phyloP scores from a whole-genome alignment of 257 asterid species.

The Rehmannia glutinosa region DNA sequence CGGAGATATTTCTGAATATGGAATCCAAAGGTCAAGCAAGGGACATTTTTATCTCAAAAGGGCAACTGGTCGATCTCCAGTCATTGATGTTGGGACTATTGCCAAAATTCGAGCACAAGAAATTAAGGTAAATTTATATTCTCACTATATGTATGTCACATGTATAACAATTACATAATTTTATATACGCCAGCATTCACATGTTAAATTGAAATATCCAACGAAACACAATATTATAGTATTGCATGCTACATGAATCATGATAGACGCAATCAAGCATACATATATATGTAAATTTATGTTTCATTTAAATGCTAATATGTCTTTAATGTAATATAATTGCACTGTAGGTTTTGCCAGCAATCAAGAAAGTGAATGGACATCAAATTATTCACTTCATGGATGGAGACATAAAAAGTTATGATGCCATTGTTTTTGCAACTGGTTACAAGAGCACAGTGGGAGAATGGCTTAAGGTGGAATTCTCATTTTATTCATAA shows the following conservation, averaged over 20 bases:
- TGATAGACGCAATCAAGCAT: too few species aligned
- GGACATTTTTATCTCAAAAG: slow-evolving; percentile 45
- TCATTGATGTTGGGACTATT: too few species aligned
- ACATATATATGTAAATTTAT: background rate
- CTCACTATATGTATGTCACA: too few species aligned
- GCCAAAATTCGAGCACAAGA: too few species aligned
- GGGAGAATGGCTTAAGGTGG: slow-evolving; percentile 45
- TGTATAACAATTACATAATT: too few species aligned
- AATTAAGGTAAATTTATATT: too few species aligned
- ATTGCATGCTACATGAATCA: too few species aligned
- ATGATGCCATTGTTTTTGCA: slow-evolving; percentile 50
- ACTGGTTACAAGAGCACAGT: slow-evolving; percentile 56
- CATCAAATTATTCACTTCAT: slow-evolving; percentile 21
- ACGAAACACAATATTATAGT: too few species aligned
- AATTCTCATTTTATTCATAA: too few species aligned
- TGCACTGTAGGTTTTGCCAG: slow-evolving; percentile 50
- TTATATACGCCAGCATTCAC: too few species aligned
- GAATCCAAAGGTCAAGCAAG: slow-evolving; percentile 31
- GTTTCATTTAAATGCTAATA: background rate
- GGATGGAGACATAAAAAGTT: slow-evolving; percentile 16
- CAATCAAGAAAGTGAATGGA: slow-evolving; percentile 22
- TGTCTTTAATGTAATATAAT: background rate
- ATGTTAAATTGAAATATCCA: too few species aligned
- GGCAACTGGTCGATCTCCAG: slow-evolving; percentile 39
- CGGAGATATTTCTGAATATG: slow-evolving; percentile 27